Base-by-base conservation (phyloP, 352 stramenopile genomes). In the Pythium dissotocum region DNA sequence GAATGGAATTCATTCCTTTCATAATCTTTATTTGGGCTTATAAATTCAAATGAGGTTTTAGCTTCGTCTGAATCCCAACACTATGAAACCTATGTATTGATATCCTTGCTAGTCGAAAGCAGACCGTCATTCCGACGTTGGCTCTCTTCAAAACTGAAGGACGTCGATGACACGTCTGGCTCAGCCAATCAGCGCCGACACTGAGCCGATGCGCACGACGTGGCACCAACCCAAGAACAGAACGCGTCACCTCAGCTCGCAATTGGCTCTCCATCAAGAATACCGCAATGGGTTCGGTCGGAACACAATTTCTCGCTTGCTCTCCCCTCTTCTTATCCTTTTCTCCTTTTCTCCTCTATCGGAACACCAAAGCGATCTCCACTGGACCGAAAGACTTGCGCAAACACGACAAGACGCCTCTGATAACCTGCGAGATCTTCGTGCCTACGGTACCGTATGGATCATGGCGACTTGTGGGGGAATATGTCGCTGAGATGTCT, bases 161-260 rank as follows among this genome's bases (percentile, higher is more conserved):
- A 6, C 35, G 24, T 26, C 40, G 66, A 68, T 76, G 70, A 76
- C 70, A 71, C 70, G 70, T 65, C 61, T 49, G 44, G 12, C 26
- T 36, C 12, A 60, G 57, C 70, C 70, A 76, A 76, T 76, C 51
- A 72, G 44, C 66, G 28, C 51, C 35, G 51, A 55, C 9, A 2
- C 9, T 59, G 35, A 36, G 21, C 8, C 14, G 51, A 73, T 32
- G 61, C 54, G 6, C 57, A 63, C 70, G 70, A 77, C 70, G 70
- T 77, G 70, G 70, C 70, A 62, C 58, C 65, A 62, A 51, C 49
- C 28, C 60, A 49, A 55, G 46, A 53, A 53, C 46, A 53, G 46
- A 53, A 53, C n/a, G 46, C 46, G 46, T 53, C 46, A 21, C 46
- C n/a, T 26, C 40, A 16, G 36, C 6, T 48, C 40, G 28, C 28